Base-by-base conservation (phyloP, 2,329 filamentous ascomycete genomes). In the Fusarium sublunatum region DNA sequence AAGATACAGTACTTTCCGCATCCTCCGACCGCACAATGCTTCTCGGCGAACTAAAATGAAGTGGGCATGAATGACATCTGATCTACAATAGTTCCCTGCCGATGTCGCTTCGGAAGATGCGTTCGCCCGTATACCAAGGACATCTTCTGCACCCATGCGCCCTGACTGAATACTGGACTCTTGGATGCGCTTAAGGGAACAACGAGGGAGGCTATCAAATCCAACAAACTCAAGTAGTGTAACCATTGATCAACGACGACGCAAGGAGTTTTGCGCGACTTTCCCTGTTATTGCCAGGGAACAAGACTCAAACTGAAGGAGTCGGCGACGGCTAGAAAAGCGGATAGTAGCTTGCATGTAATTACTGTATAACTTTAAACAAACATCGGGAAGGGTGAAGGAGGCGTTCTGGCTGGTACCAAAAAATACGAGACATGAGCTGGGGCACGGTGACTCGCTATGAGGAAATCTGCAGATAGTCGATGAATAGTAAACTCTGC, bases 1-100 rank as follows among this genome's bases (percentile, higher is more conserved):
- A 32, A 34, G 28, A 40, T 3, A 83, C 67, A 96, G 92, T 97
- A 75, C 84, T 96, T 39, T 95, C 93, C 52, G 92, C 89, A 26
- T 96, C 92, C 8, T 95, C 93, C n/a, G 93, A 97, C 79, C 87
- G 91, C 45, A 94, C 86, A 39, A 84, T 97, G 73, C 83, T 97
- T 65, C 82, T 97, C 6, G 93, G 93, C 57, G 93, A 97, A 78
- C 80, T 97, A 58, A 77, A 77, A 64, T 78, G 72, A 81, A 89
- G 9, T 10, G 22, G 15, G 22, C 24, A 39, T 25, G 15, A 13
- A 41, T 82, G 83, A 87, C 85, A 47, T 39, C 39, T 57, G 49
- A 59, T 61, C 29, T 43, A 52, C 44, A 29, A 43, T 22, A 22
- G 41, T 36, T 53, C 46, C 39, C 45, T 54, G 53, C 10, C 34